Evolutionary conservation across 192 early-diverging fungal species (phyloP).

Genomic region (Podochytrium sp.): DNA sequence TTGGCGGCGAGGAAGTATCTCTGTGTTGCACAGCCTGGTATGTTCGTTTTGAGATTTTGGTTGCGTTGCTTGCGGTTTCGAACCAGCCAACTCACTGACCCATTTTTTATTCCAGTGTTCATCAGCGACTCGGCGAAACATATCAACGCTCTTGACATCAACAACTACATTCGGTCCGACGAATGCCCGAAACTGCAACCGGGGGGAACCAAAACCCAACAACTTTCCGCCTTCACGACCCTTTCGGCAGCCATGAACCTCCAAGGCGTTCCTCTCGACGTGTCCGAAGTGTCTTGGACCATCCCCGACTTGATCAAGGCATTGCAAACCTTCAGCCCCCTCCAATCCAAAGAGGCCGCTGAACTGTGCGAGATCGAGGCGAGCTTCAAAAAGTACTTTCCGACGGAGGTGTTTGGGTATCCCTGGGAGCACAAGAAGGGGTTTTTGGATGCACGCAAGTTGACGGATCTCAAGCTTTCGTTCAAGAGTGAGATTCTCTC

Average conservation of each 20-base stretch:
- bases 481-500: too few species aligned
- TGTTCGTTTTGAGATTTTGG: neutral
- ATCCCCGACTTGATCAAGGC: slow-evolving; percentile 27
- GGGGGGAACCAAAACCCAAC: neutral
- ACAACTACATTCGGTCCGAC: neutral
- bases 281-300: slow-evolving; percentile 16
- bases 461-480: too few species aligned
- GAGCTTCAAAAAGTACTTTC: slow-evolving; percentile 9
- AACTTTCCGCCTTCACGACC: slow-evolving; percentile 2
- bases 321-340: neutral
- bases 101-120: slow-evolving; percentile 5
- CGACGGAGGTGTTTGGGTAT: neutral
- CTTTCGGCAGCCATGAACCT: neutral
- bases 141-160: neutral
- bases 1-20: slow-evolving; percentile 12
- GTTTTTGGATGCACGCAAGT: too few species aligned
- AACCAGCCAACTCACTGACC: too few species aligned
- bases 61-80: too few species aligned
- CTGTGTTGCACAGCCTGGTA: slow-evolving; percentile 19
- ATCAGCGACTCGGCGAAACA: slow-evolving; percentile 2
- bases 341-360: slow-evolving; percentile 3
- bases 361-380: slow-evolving; percentile 5
- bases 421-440: too few species aligned
- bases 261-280: slow-evolving; percentile 19
- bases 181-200: slow-evolving; percentile 17